These are phyloP conservation scores for Coemansia sp. DNA, from an alignment of 192 early-diverging fungal genomes.

Conservation along the genomic window DNA sequence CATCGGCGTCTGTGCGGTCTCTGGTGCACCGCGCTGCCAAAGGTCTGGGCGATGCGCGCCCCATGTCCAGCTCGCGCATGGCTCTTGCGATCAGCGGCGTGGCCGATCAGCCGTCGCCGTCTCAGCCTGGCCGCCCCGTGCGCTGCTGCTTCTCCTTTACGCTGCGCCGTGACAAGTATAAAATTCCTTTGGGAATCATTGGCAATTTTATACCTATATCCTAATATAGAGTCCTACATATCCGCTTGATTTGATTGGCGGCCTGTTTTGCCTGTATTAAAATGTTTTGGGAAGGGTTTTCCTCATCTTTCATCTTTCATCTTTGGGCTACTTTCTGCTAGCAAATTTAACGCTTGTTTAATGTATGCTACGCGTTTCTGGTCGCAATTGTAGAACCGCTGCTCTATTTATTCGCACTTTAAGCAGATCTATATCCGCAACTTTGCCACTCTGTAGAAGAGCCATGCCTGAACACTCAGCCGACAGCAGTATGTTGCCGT, in stretches of 20 bases:
- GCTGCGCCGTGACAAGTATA: constrained; percentile 90
- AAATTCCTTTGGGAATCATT: constrained; percentile 76
- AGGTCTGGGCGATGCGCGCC: constrained; percentile 19
- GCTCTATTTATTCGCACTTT: no score
- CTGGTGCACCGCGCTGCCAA: constrained; percentile 26
- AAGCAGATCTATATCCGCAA: no score
- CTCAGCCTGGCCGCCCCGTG: constrained; percentile 50
- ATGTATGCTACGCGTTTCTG: no score
- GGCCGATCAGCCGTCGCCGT: constrained; percentile 37
- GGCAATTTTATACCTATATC: constrained; percentile 70
- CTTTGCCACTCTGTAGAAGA: no score
- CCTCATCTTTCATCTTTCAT: no score
- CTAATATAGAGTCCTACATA: not conserved
- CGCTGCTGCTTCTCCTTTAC: constrained; percentile 96
- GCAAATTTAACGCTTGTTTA: no score
- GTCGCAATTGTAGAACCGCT: no score
- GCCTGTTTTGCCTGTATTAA: not conserved
- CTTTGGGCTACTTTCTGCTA: no score
- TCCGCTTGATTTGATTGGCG: no score
- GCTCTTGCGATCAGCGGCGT: constrained; percentile 24
- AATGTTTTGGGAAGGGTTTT: no score
- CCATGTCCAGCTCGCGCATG: constrained; percentile 30
- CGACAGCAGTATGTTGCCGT: not conserved
- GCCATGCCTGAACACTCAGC: constrained; percentile 5
- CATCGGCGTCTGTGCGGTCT: constrained; percentile 34